These are phyloP conservation scores for Lachnellula subtilissima DNA, from an alignment of 2,329 filamentous ascomycete species.

Conservation along the genomic window DNA sequence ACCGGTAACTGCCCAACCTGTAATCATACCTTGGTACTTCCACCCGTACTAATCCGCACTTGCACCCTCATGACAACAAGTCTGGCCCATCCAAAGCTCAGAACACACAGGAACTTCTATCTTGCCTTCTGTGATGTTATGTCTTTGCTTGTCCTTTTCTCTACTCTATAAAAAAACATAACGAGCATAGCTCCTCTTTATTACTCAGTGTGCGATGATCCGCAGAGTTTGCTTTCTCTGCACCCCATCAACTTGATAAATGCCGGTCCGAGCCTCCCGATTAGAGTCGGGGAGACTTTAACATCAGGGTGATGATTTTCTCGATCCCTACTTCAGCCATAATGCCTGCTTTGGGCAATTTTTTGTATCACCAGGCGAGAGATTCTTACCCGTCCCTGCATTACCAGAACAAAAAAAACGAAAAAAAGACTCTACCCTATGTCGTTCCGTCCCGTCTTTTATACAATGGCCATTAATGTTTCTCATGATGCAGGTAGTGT, in stretches of 20 bases:
- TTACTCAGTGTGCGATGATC: background rate
- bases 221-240: too few relatives aligned
- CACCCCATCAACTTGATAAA: too few relatives aligned
- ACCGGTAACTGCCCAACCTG: background rate
- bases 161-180: background rate
- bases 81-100: too few relatives aligned
- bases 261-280: background rate
- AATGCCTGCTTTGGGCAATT: slow-evolving; percentile 6
- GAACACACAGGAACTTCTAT: background rate
- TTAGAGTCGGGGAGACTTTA: background rate
- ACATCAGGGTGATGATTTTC: background rate
- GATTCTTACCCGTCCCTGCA: background rate
- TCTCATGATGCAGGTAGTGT: slow-evolving; percentile 7
- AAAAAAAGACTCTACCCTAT: slow-evolving; percentile 1
- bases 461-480: background rate
- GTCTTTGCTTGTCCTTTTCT: background rate
- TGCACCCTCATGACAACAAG: too few relatives aligned
- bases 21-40: background rate
- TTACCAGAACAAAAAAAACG: background rate
- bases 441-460: slow-evolving; percentile 3
- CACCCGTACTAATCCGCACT: too few relatives aligned
- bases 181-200: too few relatives aligned
- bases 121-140: background rate
- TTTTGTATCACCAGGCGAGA: background rate
- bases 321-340: background rate